Evolutionary conservation across 2,329 filamentous ascomycete genomes (phyloP).

Genomic region (Aspergillus ochraceoroseus): DNA sequence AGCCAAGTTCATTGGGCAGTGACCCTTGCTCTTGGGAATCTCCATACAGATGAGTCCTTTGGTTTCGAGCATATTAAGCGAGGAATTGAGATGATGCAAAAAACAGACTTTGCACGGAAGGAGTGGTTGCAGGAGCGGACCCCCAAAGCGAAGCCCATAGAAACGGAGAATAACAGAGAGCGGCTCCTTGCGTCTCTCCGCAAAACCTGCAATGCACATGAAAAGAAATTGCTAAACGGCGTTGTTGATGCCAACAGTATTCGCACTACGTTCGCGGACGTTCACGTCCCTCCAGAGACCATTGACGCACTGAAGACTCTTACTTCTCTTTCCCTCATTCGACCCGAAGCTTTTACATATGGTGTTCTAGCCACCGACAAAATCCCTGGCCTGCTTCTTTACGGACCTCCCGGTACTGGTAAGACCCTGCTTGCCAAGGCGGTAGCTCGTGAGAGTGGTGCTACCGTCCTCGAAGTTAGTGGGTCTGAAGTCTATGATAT

Average conservation of each 20-base stretch:
- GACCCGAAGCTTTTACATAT: slow-evolving; percentile 93
- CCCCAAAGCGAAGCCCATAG: slow-evolving; percentile 29
- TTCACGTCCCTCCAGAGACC: slow-evolving; percentile 76
- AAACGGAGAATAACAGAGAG: slow-evolving; percentile 34
- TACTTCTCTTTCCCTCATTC: slow-evolving; percentile 77
- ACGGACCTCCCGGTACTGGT: slow-evolving; percentile 73
- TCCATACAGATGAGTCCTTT: slow-evolving; percentile 40
- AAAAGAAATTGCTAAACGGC: slow-evolving; percentile 74
- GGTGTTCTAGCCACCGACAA: slow-evolving; percentile 87
- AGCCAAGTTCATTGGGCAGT: slow-evolving; percentile 59
- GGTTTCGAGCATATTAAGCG: slow-evolving; percentile 38
- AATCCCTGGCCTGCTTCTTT: slow-evolving; percentile 82
- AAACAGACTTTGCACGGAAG: slow-evolving; percentile 38
- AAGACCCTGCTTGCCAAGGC: slow-evolving; percentile 59
- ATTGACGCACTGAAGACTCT: slow-evolving; percentile 83
- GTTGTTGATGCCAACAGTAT: slow-evolving; percentile 79
- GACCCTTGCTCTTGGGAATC: slow-evolving; percentile 50
- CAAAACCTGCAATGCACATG: slow-evolving; percentile 65
- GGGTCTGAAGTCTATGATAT: slow-evolving; percentile 92
- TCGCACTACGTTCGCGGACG: slow-evolving; percentile 78
- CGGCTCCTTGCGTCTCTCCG: slow-evolving; percentile 48
- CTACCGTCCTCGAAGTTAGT: slow-evolving; percentile 73
- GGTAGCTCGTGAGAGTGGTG: slow-evolving; percentile 61
- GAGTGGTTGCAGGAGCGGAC: slow-evolving; percentile 37
- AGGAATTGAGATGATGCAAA: slow-evolving; percentile 40